A percentile compares a stretch with the other conserved stretches of the same genome.
Conservation (phyloP, 78 protist species). For the Chrysochromulina parva region DNA sequence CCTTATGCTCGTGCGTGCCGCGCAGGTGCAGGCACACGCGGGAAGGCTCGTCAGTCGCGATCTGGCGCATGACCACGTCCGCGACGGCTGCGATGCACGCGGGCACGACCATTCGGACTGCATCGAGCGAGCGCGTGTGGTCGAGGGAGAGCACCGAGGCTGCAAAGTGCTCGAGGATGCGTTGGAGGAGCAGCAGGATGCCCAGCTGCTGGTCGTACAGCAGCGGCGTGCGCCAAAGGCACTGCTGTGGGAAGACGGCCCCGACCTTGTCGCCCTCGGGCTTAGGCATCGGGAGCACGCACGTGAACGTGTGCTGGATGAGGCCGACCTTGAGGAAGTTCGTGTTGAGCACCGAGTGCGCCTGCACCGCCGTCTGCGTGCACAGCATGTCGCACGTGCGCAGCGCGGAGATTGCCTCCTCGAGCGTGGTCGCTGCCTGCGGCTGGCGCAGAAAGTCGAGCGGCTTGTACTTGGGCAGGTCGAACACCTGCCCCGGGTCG, state of each 20-base stretch:
- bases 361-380: conserved; percentile 42
- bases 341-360: conserved; percentile 30
- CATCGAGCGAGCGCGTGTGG: conserved; percentile 48
- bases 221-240: conserved; percentile 38
- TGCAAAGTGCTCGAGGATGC: conserved; percentile 54
- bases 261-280: neutral
- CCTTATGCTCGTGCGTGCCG: neutral
- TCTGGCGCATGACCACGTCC: conserved; percentile 51
- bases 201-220: conserved; percentile 39
- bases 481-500: conserved; percentile 14
- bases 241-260: neutral
- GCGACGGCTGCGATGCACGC: conserved; percentile 56
- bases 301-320: conserved; percentile 39
- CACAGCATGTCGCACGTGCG: conserved; percentile 45
- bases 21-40: conserved; percentile 32
- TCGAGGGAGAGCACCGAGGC: conserved; percentile 22
- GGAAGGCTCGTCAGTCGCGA: conserved; percentile 60
- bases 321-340: conserved; percentile 22
- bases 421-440: neutral
- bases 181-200: conserved; percentile 36
- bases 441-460: conserved; percentile 19
- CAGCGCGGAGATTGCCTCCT: conserved; percentile 40
- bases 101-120: conserved; percentile 41
- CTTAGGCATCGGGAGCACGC: conserved; percentile 51
- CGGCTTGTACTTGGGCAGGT: conserved; percentile 2